A percentile compares a stretch with the other conserved stretches of the same genome.
Conservation (phyloP, 768 basidiomycete genomes). For the Terana coerulea region DNA sequence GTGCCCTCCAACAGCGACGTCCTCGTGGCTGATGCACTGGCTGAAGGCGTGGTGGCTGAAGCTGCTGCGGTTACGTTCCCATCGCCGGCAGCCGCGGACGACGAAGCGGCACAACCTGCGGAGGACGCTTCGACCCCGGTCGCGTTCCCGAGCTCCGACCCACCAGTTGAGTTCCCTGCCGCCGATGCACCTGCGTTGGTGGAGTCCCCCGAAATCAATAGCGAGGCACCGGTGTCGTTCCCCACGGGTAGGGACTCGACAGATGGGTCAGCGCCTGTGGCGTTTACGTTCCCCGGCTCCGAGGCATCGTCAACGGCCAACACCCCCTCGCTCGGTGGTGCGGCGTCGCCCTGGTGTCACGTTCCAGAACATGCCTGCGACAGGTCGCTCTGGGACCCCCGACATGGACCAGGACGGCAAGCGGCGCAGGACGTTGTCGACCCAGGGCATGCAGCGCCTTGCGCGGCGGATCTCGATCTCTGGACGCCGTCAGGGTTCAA, state of each 20-base stretch:
- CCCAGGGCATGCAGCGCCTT: slow-evolving; percentile 82
- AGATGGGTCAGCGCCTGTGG: slow-evolving; percentile 17
- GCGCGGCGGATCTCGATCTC: slow-evolving; percentile 70
- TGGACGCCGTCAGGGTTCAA: slow-evolving; percentile 48
- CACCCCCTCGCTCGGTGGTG: slow-evolving; percentile 20
- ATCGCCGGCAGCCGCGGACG: slow-evolving; percentile 13
- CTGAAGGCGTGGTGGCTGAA: slow-evolving; percentile 10
- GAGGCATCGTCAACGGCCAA: slow-evolving; percentile 2
- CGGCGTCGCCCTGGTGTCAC: slow-evolving; percentile 46
- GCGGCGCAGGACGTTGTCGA: slow-evolving; percentile 68
- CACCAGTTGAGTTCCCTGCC: slow-evolving; percentile 13
- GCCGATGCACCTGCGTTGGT: slow-evolving; percentile 23
- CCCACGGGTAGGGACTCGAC: slow-evolving; percentile 25
- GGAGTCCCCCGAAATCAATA: slow-evolving; percentile 20
- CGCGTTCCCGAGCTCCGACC: slow-evolving; percentile 26
- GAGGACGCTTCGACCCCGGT: slow-evolving; percentile 20
- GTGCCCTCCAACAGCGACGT: slow-evolving; percentile 10
- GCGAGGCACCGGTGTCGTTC: slow-evolving; percentile 30
- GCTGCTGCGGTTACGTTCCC: slow-evolving; percentile 5
- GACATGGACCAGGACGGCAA: slow-evolving; percentile 59
- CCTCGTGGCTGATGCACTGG: slow-evolving; percentile 14
- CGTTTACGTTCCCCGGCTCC: slow-evolving; percentile 29
- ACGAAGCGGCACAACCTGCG: slow-evolving; percentile 11
- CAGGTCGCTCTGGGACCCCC: slow-evolving; percentile 68
- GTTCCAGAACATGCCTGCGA: slow-evolving; percentile 57